Conservation (phyloP, 73 alveolate genomes). For the Effrenium voratum region DNA sequence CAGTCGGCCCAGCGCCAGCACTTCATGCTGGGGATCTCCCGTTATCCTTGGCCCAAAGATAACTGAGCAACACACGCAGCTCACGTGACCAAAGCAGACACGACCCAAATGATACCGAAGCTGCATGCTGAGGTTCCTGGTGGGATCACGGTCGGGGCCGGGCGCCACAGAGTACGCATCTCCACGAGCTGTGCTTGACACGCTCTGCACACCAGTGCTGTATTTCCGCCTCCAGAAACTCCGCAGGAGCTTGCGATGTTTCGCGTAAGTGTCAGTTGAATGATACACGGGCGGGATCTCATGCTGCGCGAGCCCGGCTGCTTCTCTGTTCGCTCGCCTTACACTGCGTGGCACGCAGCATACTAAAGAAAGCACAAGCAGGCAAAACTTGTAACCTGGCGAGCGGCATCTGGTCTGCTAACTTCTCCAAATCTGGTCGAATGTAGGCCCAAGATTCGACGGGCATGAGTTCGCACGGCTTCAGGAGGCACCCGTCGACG, state of each 20-base stretch:
- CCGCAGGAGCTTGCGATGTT: too few species aligned
- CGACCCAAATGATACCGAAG: too few species aligned
- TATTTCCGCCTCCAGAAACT: too few species aligned
- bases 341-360: background rate
- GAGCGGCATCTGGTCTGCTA: background rate
- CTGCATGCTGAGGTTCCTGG: too few species aligned
- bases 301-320: background rate
- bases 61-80: background rate
- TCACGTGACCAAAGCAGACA: too few species aligned
- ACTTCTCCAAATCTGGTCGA: background rate
- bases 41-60: background rate
- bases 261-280: too few species aligned
- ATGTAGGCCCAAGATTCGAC: background rate
- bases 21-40: constrained; percentile 9
- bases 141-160: background rate
- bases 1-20: background rate
- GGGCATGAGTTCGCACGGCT: background rate
- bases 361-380: background rate
- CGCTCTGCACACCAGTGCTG: background rate
- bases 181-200: background rate
- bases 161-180: background rate
- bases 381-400: background rate
- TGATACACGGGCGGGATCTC: too few species aligned
- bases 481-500: background rate
- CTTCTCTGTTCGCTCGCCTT: background rate